Conservation (phyloP, 148 eudicot species). For the Rhododendron henanense region DNA sequence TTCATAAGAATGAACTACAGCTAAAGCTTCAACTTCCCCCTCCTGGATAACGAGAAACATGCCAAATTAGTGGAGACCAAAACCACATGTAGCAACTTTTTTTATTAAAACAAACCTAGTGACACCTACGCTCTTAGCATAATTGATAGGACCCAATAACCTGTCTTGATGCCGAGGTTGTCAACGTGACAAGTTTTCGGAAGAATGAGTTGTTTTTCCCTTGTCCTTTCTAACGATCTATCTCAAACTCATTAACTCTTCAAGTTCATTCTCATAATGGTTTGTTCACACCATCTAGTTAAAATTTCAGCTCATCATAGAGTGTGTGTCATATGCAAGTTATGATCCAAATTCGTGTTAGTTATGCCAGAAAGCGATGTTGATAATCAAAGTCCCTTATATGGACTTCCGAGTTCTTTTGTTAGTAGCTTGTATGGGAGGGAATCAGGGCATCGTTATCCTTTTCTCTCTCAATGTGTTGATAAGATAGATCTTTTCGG, state of each 20-base stretch:
- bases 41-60: constrained; percentile 43
- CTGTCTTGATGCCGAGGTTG: neutral
- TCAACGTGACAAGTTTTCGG: neutral
- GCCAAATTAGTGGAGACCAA: neutral
- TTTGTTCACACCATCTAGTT: neutral
- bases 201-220: neutral
- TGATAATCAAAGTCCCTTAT: neutral
- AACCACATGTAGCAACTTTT: neutral
- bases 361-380: neutral
- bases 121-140: neutral
- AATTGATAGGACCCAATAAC: neutral
- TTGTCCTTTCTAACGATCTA: neutral
- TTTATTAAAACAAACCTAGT: neutral
- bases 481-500: neutral
- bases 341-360: neutral
- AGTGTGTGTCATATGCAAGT: neutral
- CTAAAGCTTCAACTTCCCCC: constrained; percentile 77
- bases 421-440: neutral
- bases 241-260: neutral
- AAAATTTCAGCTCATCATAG: neutral
- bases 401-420: neutral
- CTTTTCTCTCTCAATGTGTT: neutral
- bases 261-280: neutral
- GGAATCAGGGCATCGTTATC: neutral
- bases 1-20: constrained; percentile 84